Evolutionary conservation across 257 asterid genomes (phyloP), one percentile per base, ranked within the genome.

Genomic region (Nicotiana attenuata): DNA sequence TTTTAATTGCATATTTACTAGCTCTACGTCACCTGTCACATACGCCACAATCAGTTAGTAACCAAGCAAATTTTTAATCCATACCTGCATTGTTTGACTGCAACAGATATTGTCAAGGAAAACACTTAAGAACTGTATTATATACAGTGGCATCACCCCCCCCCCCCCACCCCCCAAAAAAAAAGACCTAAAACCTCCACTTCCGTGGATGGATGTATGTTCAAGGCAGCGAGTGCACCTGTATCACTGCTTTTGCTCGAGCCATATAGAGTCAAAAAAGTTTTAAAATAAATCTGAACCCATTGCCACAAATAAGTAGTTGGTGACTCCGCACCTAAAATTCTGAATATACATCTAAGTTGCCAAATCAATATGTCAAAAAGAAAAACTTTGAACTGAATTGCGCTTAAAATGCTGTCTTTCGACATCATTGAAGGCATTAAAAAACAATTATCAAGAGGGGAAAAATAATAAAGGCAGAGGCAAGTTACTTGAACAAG

Each of bases 1-100:
- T 91, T 94, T 96, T 88, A 96, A 92, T 88, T 96, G 95, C 99
- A 96, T 96, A 87, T 96, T 96, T 59, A 97, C 86, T 76, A 96
- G 89, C 87, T 96, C 98, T 52, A 96, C 99, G 86, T 96, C 93
- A 24, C 98, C 99, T 96, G 91, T 73, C 81, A 81, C 31, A 85
- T 80, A 82, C 67, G 16, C 41, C 45, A 75, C 80, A 75, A 50
- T 16, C 24, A 22, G 63, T 75, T 50, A 75, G 45, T 75, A 75
- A 75, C 24, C 24, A 73, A 14, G 78, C 56, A 73, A 73, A 22
- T 22, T 45, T 73, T 47, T 7, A 45, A 22, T 22, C 60, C 78
- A 45, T 29, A 73, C 24, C 15, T 15, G 61, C 56, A 47, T 14
- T 22, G 79, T 15, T 38, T 71, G 45, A 22, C 38, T 47, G 78